A percentile compares a stretch with the other conserved stretches of the same genome.
Evolutionary conservation across 75 land plant species (phyloP).

Genomic region (Ceratopteris richardii): DNA sequence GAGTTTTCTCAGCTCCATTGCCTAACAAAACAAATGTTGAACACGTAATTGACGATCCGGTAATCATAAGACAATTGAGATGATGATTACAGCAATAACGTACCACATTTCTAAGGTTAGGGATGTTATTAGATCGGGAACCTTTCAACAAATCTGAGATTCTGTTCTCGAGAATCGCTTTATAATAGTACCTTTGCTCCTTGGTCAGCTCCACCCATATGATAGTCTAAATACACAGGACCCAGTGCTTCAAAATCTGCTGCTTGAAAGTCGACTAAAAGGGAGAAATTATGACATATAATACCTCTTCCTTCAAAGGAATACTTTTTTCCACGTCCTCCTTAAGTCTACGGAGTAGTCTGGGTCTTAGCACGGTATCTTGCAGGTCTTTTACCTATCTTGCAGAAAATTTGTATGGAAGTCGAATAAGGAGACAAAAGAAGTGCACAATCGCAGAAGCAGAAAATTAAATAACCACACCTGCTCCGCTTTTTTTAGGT

Average conservation of each 20-base stretch:
- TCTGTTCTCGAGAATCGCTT: slow-evolving; percentile 19
- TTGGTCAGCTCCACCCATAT: slow-evolving; percentile 32
- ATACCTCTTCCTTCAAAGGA: slow-evolving; percentile 29
- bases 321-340: slow-evolving; percentile 34
- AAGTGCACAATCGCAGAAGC: too few species aligned
- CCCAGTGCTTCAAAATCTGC: background rate
- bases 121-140: slow-evolving; percentile 15
- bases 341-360: slow-evolving; percentile 22
- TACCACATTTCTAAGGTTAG: slow-evolving; percentile 28
- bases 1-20: slow-evolving; percentile 27
- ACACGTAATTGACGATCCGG: background rate
- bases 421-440: too few species aligned
- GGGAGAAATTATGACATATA: background rate
- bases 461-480: slow-evolving; percentile 11
- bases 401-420: background rate
- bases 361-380: slow-evolving; percentile 14
- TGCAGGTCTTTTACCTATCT: slow-evolving; percentile 26
- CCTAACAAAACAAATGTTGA: slow-evolving; percentile 1
- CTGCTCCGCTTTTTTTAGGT: slow-evolving; percentile 25
- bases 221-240: slow-evolving; percentile 13
- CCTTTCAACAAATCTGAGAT: slow-evolving; percentile 21
- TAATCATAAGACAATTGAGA: too few species aligned
- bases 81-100: slow-evolving; percentile 3
- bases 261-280: background rate
- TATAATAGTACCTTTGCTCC: slow-evolving; percentile 23